Conservation (phyloP, 768 basidiomycete species). For the Mycena rosella region DNA sequence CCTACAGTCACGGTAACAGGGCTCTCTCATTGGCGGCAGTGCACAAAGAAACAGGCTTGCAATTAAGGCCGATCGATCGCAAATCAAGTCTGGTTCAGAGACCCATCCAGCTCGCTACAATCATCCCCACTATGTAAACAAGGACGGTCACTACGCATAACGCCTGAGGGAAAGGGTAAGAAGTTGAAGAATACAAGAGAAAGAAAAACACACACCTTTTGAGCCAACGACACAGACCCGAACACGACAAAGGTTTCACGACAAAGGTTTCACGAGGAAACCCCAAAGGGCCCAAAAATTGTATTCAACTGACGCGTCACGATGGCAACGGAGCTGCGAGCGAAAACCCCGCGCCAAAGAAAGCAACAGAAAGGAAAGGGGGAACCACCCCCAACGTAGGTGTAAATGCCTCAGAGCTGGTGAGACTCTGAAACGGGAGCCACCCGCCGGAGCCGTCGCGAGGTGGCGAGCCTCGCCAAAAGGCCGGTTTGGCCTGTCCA, state of each 20-base stretch:
- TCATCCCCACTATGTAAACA: not conserved
- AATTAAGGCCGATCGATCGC: too few species aligned
- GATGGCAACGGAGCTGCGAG: not conserved
- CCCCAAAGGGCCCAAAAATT: constrained; percentile 23
- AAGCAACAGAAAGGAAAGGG: not conserved
- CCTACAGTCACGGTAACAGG: too few species aligned
- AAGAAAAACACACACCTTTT: not conserved
- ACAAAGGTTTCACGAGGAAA: constrained; percentile 16
- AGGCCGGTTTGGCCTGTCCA: not conserved
- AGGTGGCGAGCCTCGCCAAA: constrained; percentile 26
- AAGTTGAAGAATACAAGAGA: not conserved
- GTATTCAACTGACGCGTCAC: constrained; percentile 1
- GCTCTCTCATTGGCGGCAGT: too few species aligned
- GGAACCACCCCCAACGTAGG: constrained; percentile 29
- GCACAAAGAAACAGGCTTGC: too few species aligned
- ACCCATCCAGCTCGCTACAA: not conserved
- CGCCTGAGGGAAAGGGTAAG: not conserved
- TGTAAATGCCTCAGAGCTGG: constrained; percentile 32
- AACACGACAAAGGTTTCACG: not conserved
- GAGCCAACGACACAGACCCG: not conserved
- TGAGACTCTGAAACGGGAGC: constrained; percentile 34
- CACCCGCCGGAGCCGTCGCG: constrained; percentile 30
- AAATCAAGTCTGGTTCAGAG: too few species aligned
- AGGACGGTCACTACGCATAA: not conserved
- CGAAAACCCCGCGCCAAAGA: constrained; percentile 4